Base-by-base conservation (phyloP, 345 rosid species). In the Rhodamnia rubescens region DNA sequence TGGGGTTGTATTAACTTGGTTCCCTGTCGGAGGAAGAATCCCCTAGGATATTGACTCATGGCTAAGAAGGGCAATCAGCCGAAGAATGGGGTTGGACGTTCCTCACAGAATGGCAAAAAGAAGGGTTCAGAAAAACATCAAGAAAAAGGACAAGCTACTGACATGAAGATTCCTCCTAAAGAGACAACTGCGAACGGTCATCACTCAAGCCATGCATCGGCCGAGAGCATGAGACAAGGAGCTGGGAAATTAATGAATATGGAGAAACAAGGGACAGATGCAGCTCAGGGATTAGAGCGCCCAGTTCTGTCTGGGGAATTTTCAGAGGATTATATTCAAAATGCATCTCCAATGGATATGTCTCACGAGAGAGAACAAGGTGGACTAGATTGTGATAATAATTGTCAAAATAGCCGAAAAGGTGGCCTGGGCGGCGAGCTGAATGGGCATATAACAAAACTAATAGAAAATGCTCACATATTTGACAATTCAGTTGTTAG, bases 61-160 rank as follows among this genome's bases (percentile, higher is more conserved):
- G 98, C 99, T 88, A 95, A 98, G 58, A 94, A 93, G 91, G 91
- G 94, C 85, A 96, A 89, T 87, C 95, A 93, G 36, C 98, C 90
- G 90, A 94, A 91, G 93, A 93, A 93, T 92, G 96, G 96, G 83
- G 83, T 93, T 84, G 92, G 92, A 85, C 91, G 87, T 83, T 91
- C 92, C 61, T 64, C 91, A 53, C 89, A 92, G 84, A 93, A 86
- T 82, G 90, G 81, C 85, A 92, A 89, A 85, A 91, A 88, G 87
- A 95, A 85, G 86, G 90, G 90, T 85, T 83, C 91, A 61, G 94
- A 91, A 53, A 90, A 92, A 52, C 89, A 89, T 55, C 22, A 55
- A 84, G 89, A 85, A 55, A 90, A 85, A 85, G 95, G 90, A 69
- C 89, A 90, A 88, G 85, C 87, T 27, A 89, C 86, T 84, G 94